Percentiles rank a stretch among this genome's conserved stretches.
phyloP scores from a whole-genome alignment of 305 asterid species.

The Ajuga reptans region DNA sequence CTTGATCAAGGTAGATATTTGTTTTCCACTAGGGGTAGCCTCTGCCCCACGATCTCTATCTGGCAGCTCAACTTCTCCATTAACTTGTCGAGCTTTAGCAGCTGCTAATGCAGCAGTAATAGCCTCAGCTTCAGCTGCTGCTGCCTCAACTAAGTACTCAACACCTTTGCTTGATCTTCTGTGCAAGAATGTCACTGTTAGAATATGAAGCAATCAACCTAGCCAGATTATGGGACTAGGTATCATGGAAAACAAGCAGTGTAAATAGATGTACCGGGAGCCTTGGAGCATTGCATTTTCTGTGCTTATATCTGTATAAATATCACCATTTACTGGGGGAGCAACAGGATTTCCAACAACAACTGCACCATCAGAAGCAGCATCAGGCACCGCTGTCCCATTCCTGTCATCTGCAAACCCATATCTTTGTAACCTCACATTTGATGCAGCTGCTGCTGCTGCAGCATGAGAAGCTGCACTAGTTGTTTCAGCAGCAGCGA shows the following conservation, averaged over 20 bases:
- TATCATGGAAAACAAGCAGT: slow-evolving; percentile 16
- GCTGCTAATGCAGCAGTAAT: slow-evolving; percentile 91
- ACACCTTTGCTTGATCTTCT: slow-evolving; percentile 88
- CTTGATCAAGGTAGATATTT: slow-evolving; percentile 59
- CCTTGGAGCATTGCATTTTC: slow-evolving; percentile 83
- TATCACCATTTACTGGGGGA: slow-evolving; percentile 89
- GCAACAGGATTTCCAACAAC: slow-evolving; percentile 94
- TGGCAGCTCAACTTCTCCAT: slow-evolving; percentile 86
- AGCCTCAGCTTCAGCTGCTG: slow-evolving; percentile 99
- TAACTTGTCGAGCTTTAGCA: slow-evolving; percentile 92
- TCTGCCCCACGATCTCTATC: slow-evolving; percentile 97
- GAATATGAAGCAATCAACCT: slow-evolving; percentile 16
- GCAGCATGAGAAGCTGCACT: slow-evolving; percentile 95
- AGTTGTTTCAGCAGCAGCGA: slow-evolving; percentile 93
- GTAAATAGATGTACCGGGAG: slow-evolving; percentile 43
- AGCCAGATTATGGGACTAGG: background rate
- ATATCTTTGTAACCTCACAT: slow-evolving; percentile 57
- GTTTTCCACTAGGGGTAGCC: slow-evolving; percentile 95
- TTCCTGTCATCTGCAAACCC: slow-evolving; percentile 58
- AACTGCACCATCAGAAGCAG: slow-evolving; percentile 72
- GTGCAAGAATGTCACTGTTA: slow-evolving; percentile 23
- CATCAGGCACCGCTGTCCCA: slow-evolving; percentile 44
- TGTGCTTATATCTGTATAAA: slow-evolving; percentile 84
- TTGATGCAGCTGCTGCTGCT: slow-evolving; percentile 73
- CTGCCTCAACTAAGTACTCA: slow-evolving; percentile 94